phyloP scores from a whole-genome alignment of 164 flowering plant species.

The Macadamia tetraphylla region DNA sequence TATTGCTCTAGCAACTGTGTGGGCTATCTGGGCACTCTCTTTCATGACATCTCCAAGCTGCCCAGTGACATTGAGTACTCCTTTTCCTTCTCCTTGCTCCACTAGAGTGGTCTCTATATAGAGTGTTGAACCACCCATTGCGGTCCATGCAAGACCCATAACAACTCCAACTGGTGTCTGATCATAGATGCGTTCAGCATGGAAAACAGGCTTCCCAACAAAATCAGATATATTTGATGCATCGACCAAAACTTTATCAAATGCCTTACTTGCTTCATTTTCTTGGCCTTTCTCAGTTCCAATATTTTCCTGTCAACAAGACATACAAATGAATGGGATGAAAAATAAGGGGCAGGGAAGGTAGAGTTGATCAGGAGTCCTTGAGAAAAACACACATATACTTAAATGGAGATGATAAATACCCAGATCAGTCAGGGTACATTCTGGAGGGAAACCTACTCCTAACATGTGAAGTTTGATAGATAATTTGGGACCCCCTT shows the following conservation, averaged over 20 bases:
- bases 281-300: constrained; percentile 30
- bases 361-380: not conserved
- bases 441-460: not conserved
- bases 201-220: constrained; percentile 98
- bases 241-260: constrained; percentile 62
- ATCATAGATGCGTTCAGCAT: constrained; percentile 84
- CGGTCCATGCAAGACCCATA: constrained; percentile 99
- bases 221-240: constrained; percentile 59
- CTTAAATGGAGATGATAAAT: not conserved
- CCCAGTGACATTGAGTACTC: constrained; percentile 77
- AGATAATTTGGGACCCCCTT: not conserved
- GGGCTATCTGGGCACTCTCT: constrained; percentile 95
- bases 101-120: constrained; percentile 77
- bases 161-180: constrained; percentile 89
- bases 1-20: constrained; percentile 75
- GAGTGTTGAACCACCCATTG: constrained; percentile 96
- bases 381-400: not conserved
- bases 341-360: not conserved
- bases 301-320: constrained; percentile 31
- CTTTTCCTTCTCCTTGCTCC: constrained; percentile 91
- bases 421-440: not conserved
- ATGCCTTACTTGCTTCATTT: constrained; percentile 24
- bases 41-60: constrained; percentile 99
- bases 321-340: not conserved
- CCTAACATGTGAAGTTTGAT: not conserved